Evolutionary conservation across 202 grass and related monocot species (phyloP).

Genomic region (Hordeum pubiflorum): DNA sequence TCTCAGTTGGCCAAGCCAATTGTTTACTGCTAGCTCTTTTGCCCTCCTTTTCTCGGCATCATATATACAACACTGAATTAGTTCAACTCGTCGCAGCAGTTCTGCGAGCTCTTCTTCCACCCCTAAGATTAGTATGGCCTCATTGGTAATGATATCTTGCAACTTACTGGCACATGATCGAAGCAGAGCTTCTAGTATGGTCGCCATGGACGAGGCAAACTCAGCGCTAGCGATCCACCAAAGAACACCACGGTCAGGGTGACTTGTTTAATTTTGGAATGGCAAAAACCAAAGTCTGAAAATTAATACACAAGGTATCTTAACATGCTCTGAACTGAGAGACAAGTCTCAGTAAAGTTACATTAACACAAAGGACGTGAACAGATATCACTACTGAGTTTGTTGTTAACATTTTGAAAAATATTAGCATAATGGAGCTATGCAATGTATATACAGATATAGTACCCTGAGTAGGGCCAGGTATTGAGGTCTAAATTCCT

Average conservation of each 20-base stretch:
- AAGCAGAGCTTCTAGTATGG: neutral
- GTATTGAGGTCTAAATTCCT: neutral
- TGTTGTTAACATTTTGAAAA: neutral
- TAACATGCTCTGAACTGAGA: neutral
- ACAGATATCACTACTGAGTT: neutral
- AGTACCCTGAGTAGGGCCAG: neutral
- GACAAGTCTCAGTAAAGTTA: too few relatives aligned
- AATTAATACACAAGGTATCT: neutral
- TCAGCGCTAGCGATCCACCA: neutral
- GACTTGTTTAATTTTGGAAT: too few relatives aligned
- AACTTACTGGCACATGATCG: neutral
- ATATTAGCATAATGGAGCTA: neutral
- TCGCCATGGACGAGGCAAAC: neutral
- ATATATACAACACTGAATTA: neutral
- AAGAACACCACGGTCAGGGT: too few relatives aligned
- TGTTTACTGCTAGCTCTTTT: neutral
- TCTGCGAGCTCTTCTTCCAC: neutral
- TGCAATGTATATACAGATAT: neutral
- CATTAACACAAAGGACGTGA: too few relatives aligned
- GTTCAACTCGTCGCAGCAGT: slow-evolving; percentile 1
- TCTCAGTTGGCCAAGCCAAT: slow-evolving; percentile 20
- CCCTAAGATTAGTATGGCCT: neutral
- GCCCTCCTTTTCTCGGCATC: slow-evolving; percentile 19
- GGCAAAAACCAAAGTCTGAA: neutral
- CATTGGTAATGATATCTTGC: neutral